Conservation (phyloP, 1,284 basidiomycete genomes). For the Moesziomyces parantarcticus region DNA sequence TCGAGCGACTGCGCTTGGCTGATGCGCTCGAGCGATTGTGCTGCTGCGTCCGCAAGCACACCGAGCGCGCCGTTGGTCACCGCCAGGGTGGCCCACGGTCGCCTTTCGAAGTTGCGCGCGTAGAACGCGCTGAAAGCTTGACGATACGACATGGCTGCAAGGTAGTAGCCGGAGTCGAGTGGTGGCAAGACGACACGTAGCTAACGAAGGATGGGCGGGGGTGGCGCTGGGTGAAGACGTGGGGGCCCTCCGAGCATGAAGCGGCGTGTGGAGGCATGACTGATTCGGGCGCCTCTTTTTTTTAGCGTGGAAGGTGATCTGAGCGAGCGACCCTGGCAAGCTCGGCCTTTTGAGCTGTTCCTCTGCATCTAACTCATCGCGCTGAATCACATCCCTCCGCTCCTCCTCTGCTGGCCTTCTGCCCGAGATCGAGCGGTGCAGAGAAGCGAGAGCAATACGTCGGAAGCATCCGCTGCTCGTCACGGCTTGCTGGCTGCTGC, state of each 20-base stretch:
- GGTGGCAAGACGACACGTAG: background rate
- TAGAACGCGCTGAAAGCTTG: constrained; percentile 60
- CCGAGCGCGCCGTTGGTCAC: constrained; percentile 62
- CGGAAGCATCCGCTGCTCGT: too few relatives aligned
- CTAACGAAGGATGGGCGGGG: background rate
- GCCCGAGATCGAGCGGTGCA: too few relatives aligned
- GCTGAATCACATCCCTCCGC: too few relatives aligned
- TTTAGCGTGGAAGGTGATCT: constrained; percentile 3
- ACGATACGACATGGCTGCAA: constrained; percentile 35
- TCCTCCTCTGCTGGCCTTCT: too few relatives aligned
- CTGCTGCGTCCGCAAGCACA: constrained; percentile 60
- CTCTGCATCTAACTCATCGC: too few relatives aligned
- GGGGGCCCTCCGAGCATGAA: constrained; percentile 2
- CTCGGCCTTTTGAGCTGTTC: background rate
- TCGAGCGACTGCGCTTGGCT: constrained; percentile 12
- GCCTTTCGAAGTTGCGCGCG: constrained; percentile 56
- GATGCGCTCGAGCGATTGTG: constrained; percentile 60
- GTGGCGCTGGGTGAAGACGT: background rate
- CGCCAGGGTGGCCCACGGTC: constrained; percentile 64
- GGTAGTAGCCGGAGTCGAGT: background rate
- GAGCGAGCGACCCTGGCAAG: constrained; percentile 9
- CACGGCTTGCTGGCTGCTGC: too few relatives aligned
- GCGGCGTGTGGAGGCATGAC: constrained; percentile 40
- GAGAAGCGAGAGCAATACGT: too few relatives aligned
- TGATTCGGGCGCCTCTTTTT: constrained; percentile 4